Evolutionary conservation across 176 grass and related monocot species (phyloP).

Genomic region (Ensete glaucum): DNA sequence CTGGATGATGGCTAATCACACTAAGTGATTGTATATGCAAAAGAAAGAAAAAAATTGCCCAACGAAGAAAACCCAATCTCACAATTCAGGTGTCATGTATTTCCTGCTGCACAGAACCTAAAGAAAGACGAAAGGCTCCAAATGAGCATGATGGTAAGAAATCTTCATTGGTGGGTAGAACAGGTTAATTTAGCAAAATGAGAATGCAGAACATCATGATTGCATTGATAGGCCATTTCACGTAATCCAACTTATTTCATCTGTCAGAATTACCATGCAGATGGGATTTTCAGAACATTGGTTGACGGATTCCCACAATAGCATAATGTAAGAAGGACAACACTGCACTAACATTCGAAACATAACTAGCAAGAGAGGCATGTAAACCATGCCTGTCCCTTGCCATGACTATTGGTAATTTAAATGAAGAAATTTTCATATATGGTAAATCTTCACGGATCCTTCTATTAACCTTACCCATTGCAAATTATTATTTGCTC

Average conservation of each 20-base stretch:
- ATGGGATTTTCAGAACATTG: not conserved
- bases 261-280: not conserved
- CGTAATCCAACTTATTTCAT: not conserved
- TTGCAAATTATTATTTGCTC: conserved; percentile 82
- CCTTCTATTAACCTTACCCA: conserved; percentile 53
- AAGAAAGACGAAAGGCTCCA: too few relatives aligned
- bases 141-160: too few relatives aligned
- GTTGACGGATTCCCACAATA: too few relatives aligned
- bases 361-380: too few relatives aligned
- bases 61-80: too few relatives aligned
- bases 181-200: not conserved
- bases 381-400: not conserved
- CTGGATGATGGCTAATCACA: not conserved
- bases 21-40: too few relatives aligned
- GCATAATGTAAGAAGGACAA: too few relatives aligned
- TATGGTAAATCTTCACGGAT: not conserved
- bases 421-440: not conserved
- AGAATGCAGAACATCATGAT: not conserved
- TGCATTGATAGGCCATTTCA: not conserved
- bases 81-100: too few relatives aligned
- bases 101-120: too few relatives aligned
- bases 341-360: too few relatives aligned
- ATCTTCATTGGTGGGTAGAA: too few relatives aligned
- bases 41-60: too few relatives aligned
- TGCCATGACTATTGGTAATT: not conserved